These are phyloP conservation scores for Fusarium xylarioides DNA, from an alignment of 2,329 filamentous ascomycete species.

Conservation along the genomic window DNA sequence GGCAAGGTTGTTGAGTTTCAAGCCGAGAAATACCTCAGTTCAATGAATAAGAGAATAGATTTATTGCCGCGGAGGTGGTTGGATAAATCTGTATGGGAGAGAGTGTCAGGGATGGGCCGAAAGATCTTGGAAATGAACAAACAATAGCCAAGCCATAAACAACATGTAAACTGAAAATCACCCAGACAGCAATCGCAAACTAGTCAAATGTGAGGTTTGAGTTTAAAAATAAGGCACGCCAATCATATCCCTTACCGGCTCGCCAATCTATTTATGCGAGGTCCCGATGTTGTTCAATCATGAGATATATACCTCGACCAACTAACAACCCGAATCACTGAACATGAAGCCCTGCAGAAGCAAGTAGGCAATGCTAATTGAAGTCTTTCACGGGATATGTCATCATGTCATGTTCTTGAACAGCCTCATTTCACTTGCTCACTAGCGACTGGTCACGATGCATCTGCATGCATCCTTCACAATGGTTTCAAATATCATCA, in stretches of 20 bases:
- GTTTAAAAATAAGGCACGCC: not conserved
- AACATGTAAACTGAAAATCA: not conserved
- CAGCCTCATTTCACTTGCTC: not conserved
- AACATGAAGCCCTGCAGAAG: not conserved
- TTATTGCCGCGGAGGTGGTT: not conserved
- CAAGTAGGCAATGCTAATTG: not conserved
- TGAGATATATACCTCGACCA: not conserved
- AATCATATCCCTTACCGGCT: not conserved
- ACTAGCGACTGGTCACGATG: not conserved
- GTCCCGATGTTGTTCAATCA: not conserved
- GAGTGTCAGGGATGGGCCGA: not conserved
- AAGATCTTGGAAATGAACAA: not conserved
- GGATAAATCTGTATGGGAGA: not conserved
- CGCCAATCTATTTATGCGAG: conserved; percentile 6
- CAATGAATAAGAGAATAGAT: conserved; percentile 9
- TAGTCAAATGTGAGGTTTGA: not conserved
- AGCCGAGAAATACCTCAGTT: conserved; percentile 26
- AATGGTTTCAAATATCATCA: not conserved
- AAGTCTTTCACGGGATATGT: not conserved
- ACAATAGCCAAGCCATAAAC: not conserved
- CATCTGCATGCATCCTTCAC: not conserved
- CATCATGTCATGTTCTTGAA: not conserved
- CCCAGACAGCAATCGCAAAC: not conserved
- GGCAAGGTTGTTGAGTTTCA: not conserved
- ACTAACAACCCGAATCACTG: not conserved